Conservation (phyloP, 768 basidiomycete genomes). For the Phlebiopsis flavidoalba region DNA sequence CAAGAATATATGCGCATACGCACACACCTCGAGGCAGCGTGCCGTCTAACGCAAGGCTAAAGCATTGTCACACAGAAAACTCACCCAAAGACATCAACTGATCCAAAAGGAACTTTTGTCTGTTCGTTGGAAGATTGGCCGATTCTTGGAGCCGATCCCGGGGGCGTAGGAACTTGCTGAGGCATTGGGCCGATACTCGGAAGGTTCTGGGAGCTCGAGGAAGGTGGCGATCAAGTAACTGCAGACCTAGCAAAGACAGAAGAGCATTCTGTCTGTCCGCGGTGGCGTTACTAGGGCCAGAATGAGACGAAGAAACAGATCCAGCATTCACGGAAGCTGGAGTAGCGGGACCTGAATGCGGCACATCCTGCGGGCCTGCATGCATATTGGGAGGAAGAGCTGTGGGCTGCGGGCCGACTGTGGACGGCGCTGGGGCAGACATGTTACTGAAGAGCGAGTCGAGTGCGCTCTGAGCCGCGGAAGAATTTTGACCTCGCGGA, state of each 20-base stretch:
- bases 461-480: constrained; percentile 51
- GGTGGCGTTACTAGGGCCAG: constrained; percentile 31
- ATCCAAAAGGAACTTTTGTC: constrained; percentile 71
- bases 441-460: constrained; percentile 66
- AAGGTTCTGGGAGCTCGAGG: constrained; percentile 20
- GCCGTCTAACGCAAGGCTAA: neutral
- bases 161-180: constrained; percentile 69
- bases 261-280: constrained; percentile 73
- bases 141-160: constrained; percentile 47
- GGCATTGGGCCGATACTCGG: constrained; percentile 23
- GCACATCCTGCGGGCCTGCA: constrained; percentile 22
- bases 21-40: neutral
- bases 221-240: constrained; percentile 35
- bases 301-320: constrained; percentile 35
- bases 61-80: constrained; percentile 26
- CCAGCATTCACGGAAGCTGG: constrained; percentile 35
- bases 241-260: constrained; percentile 62
- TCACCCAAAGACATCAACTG: constrained; percentile 80
- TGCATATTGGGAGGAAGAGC: constrained; percentile 19
- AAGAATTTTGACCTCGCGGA: constrained; percentile 32
- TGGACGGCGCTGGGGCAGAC: constrained; percentile 32
- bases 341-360: constrained; percentile 40
- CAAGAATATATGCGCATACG: neutral
- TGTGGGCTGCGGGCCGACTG: constrained; percentile 26
- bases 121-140: constrained; percentile 60